Conservation (phyloP, 441 rosid genomes). For the Populus hybrid region DNA sequence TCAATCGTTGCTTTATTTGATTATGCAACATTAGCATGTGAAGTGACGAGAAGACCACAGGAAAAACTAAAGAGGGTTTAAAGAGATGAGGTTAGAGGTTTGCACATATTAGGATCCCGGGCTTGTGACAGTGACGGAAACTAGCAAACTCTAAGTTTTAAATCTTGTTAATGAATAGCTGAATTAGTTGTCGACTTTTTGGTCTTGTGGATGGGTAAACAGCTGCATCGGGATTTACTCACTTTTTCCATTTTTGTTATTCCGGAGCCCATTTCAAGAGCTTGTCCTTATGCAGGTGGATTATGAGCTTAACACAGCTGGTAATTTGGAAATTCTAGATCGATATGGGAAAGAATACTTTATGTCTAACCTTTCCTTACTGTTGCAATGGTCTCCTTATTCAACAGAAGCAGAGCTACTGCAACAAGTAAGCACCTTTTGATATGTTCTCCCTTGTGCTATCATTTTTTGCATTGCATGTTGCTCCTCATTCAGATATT, state of each 20-base stretch:
- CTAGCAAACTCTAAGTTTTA: too few relatives aligned
- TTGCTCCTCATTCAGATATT: slow-evolving; percentile 1
- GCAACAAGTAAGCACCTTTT: slow-evolving; percentile 56
- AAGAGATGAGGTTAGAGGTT: too few relatives aligned
- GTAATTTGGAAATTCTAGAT: slow-evolving; percentile 36
- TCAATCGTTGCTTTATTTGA: neutral
- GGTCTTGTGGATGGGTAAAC: neutral
- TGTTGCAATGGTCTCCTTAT: slow-evolving; percentile 89
- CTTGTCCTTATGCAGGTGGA: slow-evolving; percentile 58
- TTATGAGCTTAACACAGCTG: slow-evolving; percentile 55
- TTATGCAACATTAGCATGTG: neutral
- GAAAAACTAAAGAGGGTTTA: too few relatives aligned
- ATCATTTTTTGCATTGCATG: neutral
- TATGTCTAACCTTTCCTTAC: slow-evolving; percentile 56
- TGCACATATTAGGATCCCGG: too few relatives aligned
- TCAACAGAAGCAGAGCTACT: slow-evolving; percentile 81
- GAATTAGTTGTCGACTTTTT: neutral
- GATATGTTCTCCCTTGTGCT: neutral
- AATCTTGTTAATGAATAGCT: too few relatives aligned
- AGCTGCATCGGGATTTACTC: neutral
- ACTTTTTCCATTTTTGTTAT: neutral
- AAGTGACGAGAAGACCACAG: neutral
- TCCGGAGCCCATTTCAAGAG: neutral
- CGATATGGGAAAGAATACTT: slow-evolving; percentile 46
- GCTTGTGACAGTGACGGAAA: too few relatives aligned